Base-by-base conservation (phyloP, 345 rosid species). In the Acer saccharum region DNA sequence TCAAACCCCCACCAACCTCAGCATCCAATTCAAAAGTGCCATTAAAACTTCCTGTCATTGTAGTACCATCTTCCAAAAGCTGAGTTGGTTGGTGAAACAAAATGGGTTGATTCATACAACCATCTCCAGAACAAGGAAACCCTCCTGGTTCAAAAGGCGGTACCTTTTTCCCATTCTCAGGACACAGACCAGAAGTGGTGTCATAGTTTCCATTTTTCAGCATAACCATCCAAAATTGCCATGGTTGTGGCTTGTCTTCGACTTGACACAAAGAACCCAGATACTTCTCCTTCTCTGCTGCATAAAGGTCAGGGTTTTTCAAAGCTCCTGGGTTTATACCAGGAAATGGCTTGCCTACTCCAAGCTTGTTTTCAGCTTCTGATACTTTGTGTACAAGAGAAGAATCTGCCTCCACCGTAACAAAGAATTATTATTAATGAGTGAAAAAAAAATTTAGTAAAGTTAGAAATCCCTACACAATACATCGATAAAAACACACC, bases 181-280 rank as follows among this genome's bases (percentile, higher is more conserved):
- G 98, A 44, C 98, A 94, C 48, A 84, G 77, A 65, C 89, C 85
- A 52, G 91, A 85, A 9, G 44, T 83, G 23, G 93, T 85, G 79
- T 93, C 98, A 73, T 83, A 90, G 83, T 94, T 94, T 9, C 98
- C 98, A 80, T 90, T 94, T 75, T 94, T 94, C 69, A 94, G 87
- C 98, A 94, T 94, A 73, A 91, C 77, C 94, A 89, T 92, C 97
- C 98, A 92, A 78, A 90, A 94, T 41, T 93, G 93, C 97, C 97
- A 91, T 50, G 97, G 97, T 17, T 81, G 84, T 78, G 89, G 89
- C 16, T 73, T 27, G 81, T 90, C 93, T 50, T 83, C 50, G 74
- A 94, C 92, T 83, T 90, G 75, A 27, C 97, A 93, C 57, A 88
- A 77, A 20, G 91, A 84, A 20, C 97, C 98, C 60, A 94, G 73